phyloP scores from a whole-genome alignment of 2,329 filamentous ascomycete species.

The Pseudogymnoascus sp. region DNA sequence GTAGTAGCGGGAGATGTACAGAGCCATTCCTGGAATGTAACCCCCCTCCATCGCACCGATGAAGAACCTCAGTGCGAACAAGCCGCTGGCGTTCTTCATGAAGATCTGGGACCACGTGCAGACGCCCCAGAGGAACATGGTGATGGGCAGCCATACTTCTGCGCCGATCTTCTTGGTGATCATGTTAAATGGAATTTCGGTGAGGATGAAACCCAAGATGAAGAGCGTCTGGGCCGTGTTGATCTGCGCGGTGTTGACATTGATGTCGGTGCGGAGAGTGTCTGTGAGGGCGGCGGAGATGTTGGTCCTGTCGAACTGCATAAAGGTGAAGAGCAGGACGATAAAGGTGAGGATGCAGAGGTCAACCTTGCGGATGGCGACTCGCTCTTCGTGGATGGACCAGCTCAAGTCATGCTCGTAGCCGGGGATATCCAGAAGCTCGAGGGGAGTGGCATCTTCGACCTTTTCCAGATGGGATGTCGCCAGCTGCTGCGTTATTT shows the following conservation, averaged over 20 bases:
- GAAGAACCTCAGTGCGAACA: conserved; percentile 7
- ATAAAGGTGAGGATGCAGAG: conserved; percentile 11
- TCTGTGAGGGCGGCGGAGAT: conserved; percentile 24
- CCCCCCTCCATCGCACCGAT: conserved; percentile 12
- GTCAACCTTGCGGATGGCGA: conserved; percentile 6
- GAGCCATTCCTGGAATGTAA: conserved; percentile 12
- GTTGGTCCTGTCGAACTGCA: conserved; percentile 26
- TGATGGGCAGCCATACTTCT: conserved; percentile 26
- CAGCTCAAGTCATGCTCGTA: conserved; percentile 4
- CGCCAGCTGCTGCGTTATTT: conserved; percentile 28
- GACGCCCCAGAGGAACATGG: conserved; percentile 18
- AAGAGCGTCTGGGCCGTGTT: conserved; percentile 28
- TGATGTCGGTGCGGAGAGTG: conserved; percentile 23
- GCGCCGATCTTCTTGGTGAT: conserved; percentile 25
- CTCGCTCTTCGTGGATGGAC: neutral
- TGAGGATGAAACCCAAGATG: conserved; percentile 24
- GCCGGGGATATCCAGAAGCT: conserved; percentile 8
- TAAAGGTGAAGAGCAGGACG: conserved; percentile 21
- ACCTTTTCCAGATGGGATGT: neutral
- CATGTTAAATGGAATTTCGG: conserved; percentile 28
- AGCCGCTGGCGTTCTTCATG: conserved; percentile 1
- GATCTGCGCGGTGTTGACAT: conserved; percentile 24
- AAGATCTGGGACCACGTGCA: conserved; percentile 12
- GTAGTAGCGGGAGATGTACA: conserved; percentile 24
- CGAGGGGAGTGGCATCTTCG: neutral